Percentiles rank a stretch among this genome's conserved stretches.
Evolutionary conservation across 1,139 yeast species (phyloP).

Genomic region (Geotrichum siamense): DNA sequence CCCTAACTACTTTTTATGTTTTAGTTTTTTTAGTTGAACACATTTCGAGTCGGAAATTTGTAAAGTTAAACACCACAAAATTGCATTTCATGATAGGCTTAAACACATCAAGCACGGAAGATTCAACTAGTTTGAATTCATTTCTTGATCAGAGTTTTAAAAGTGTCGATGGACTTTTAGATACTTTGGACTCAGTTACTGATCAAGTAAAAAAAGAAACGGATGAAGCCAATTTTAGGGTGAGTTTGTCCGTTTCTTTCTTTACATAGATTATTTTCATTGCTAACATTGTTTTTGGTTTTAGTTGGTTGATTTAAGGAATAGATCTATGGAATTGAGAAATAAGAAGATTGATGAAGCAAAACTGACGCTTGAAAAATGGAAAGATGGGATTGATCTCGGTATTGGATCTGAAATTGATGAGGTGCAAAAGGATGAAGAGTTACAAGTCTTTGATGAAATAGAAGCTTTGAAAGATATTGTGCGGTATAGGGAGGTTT

Average conservation of each 20-base stretch:
- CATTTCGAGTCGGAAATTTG: no score
- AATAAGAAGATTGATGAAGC: conserved; percentile 3
- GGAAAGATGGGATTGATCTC: conserved; percentile 3
- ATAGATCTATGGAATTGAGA: neutral
- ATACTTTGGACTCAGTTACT: conserved; percentile 22
- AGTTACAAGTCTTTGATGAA: neutral
- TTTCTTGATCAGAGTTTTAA: conserved; percentile 18
- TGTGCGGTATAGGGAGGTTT: neutral
- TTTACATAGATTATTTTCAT: neutral
- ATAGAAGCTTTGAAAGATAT: neutral
- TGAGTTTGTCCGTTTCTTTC: neutral
- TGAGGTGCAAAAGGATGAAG: neutral
- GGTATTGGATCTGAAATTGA: neutral
- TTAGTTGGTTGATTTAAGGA: conserved; percentile 7
- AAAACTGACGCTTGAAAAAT: conserved; percentile 1
- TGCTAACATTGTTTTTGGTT: neutral
- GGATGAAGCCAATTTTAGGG: conserved; percentile 10
- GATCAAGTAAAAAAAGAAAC: conserved; percentile 16
- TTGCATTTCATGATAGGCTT: no score
- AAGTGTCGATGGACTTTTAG: conserved; percentile 19
- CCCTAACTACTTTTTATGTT: no score
- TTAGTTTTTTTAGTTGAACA: no score
- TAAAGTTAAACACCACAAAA: no score
- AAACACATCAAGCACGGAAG: no score
- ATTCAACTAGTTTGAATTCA: no score